Evolutionary conservation across 352 stramenopile species (phyloP).

Genomic region (Phytophthora cactorum): DNA sequence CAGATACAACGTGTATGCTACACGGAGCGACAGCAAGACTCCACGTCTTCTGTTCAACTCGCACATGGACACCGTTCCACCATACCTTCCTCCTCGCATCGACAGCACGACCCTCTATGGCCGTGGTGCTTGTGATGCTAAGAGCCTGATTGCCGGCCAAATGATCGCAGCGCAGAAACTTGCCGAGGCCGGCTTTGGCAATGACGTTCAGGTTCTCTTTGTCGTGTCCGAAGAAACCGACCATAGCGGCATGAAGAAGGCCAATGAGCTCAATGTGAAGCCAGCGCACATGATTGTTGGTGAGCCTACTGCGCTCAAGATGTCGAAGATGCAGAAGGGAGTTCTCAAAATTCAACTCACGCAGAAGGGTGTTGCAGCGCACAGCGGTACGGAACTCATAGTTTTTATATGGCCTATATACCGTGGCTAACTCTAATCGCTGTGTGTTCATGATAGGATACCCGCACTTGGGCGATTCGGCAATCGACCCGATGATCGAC

Average conservation of each 20-base stretch:
- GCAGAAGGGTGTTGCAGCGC: conserved; percentile 73
- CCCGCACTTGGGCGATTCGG: conserved; percentile 81
- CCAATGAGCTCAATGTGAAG: conserved; percentile 76
- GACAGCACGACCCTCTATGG: conserved; percentile 75
- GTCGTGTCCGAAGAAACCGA: conserved; percentile 91
- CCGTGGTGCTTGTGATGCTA: conserved; percentile 86
- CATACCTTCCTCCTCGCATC: conserved; percentile 67
- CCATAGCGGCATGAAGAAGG: conserved; percentile 90
- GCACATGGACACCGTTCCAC: conserved; percentile 87
- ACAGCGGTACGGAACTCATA: conserved; percentile 58
- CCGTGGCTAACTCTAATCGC: conserved; percentile 7
- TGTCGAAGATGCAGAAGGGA: conserved; percentile 88
- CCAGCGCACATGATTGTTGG: conserved; percentile 83
- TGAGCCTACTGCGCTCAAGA: conserved; percentile 82
- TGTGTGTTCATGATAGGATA: conserved; percentile 49
- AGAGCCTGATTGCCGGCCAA: conserved; percentile 83
- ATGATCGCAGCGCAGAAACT: conserved; percentile 82
- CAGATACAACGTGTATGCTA: conserved; percentile 83
- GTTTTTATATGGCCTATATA: background rate
- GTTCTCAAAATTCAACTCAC: conserved; percentile 86
- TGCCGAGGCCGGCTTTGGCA: conserved; percentile 54
- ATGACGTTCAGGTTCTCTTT: conserved; percentile 81
- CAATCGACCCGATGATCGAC: conserved; percentile 86
- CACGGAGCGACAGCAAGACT: conserved; percentile 56
- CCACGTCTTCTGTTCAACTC: conserved; percentile 85